phyloP scores from a whole-genome alignment of 805 yeast genomes.

The Saitoella complicata region DNA sequence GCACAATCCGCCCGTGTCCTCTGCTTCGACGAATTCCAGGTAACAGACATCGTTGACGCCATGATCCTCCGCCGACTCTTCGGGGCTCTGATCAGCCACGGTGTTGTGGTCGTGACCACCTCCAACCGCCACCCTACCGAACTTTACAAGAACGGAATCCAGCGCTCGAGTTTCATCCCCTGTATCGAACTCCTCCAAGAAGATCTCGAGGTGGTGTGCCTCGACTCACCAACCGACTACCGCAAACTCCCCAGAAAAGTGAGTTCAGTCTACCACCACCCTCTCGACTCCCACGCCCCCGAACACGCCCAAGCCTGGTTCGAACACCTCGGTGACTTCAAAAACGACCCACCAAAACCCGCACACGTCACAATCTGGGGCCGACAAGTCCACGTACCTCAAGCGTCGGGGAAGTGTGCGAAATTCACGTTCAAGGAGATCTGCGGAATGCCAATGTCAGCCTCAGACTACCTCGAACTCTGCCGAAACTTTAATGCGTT shows the following conservation, averaged over 20 bases:
- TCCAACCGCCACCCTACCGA: slow-evolving; percentile 93
- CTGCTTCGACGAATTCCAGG: slow-evolving; percentile 96
- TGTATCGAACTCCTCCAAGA: slow-evolving; percentile 67
- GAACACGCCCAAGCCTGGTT: slow-evolving; percentile 68
- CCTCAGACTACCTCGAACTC: slow-evolving; percentile 82
- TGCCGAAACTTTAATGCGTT: slow-evolving; percentile 63
- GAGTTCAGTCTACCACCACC: slow-evolving; percentile 52
- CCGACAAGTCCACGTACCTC: slow-evolving; percentile 58
- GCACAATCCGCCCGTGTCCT: slow-evolving; percentile 60
- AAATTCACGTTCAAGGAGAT: slow-evolving; percentile 75
- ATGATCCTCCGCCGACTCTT: slow-evolving; percentile 76
- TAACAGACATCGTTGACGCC: slow-evolving; percentile 96
- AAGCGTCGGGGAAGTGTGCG: slow-evolving; percentile 64
- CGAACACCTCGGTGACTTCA: slow-evolving; percentile 45
- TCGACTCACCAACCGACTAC: slow-evolving; percentile 88
- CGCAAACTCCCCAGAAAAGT: slow-evolving; percentile 75
- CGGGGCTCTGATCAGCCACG: slow-evolving; percentile 44
- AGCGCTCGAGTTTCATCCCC: slow-evolving; percentile 80
- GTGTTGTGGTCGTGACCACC: slow-evolving; percentile 79
- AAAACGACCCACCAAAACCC: slow-evolving; percentile 19
- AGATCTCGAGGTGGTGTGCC: slow-evolving; percentile 56
- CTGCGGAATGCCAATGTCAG: slow-evolving; percentile 77
- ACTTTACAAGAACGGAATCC: slow-evolving; percentile 83
- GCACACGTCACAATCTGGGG: slow-evolving; percentile 61
- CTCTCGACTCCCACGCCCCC: slow-evolving; percentile 40